phyloP scores from a whole-genome alignment of 345 rosid genomes.

The Murraya paniculata region DNA sequence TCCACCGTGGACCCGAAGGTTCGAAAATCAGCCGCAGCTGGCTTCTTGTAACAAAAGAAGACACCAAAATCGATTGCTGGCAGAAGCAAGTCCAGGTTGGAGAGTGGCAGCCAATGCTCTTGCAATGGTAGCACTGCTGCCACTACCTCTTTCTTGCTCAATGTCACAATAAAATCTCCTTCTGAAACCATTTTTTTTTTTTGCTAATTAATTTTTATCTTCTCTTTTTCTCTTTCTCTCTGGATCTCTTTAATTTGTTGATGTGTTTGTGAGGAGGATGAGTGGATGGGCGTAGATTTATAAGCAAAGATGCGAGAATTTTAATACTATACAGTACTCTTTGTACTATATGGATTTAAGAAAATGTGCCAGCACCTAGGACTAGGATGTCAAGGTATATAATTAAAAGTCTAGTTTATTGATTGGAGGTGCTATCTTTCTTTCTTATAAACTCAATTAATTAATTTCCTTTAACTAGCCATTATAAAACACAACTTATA shows the following conservation, averaged over 20 bases:
- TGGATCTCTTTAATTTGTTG: neutral
- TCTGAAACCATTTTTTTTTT: neutral
- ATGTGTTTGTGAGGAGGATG: neutral
- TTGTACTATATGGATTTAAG: too few species aligned
- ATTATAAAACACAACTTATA: too few species aligned
- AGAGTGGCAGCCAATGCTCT: constrained; percentile 75
- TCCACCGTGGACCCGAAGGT: constrained; percentile 28
- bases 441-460: too few species aligned
- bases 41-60: constrained; percentile 60
- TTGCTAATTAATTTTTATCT: too few species aligned
- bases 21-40: neutral
- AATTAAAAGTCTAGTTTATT: too few species aligned
- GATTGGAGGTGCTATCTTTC: too few species aligned
- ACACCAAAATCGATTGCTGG: constrained; percentile 61
- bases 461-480: too few species aligned
- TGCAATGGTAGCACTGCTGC: constrained; percentile 69
- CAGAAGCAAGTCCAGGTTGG: constrained; percentile 81
- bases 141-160: constrained; percentile 50
- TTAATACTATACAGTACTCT: neutral
- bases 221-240: neutral
- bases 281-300: neutral
- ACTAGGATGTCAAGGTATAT: too few species aligned
- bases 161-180: constrained; percentile 31
- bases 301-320: neutral
- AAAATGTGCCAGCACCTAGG: too few species aligned